Conservation (phyloP, 805 yeast genomes). For the Saccharomycopsis amapae region DNA sequence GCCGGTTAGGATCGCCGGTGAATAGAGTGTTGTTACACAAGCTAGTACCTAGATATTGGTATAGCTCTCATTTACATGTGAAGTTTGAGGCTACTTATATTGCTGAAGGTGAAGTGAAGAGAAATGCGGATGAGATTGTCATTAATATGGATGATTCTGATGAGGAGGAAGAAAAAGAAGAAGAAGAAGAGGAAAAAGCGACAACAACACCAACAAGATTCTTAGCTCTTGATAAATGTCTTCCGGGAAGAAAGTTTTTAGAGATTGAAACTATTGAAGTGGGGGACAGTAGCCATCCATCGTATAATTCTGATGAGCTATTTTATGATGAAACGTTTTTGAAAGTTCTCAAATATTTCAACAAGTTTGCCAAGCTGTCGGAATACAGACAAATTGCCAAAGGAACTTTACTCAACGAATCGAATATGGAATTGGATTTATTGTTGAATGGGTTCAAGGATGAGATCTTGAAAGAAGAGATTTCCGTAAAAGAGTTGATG, state of each 20-base stretch:
- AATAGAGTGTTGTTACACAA: conserved; percentile 45
- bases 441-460: not conserved
- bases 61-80: conserved; percentile 85
- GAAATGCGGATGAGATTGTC: conserved; percentile 23
- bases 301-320: not conserved
- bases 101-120: conserved; percentile 6
- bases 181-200: conserved; percentile 1
- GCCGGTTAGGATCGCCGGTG: conserved; percentile 67
- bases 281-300: conserved; percentile 13
- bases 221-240: conserved; percentile 79
- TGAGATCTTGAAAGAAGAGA: conserved; percentile 21
- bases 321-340: conserved; percentile 14
- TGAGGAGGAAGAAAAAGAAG: not conserved
- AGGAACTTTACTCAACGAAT: not conserved
- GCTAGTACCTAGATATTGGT: conserved; percentile 69
- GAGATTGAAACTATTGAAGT: conserved; percentile 42
- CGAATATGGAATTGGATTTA: not conserved
- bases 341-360: conserved; percentile 7
- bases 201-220: conserved; percentile 38
- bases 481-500: conserved; percentile 25
- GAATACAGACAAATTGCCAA: conserved; percentile 1
- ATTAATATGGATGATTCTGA: conserved; percentile 14
- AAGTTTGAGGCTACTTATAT: conserved; percentile 45
- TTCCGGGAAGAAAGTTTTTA: conserved; percentile 54
- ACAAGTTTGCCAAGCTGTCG: not conserved